Evolutionary conservation across 2,329 filamentous ascomycete genomes (phyloP).

Genomic region (Pseudonectria foliicola): DNA sequence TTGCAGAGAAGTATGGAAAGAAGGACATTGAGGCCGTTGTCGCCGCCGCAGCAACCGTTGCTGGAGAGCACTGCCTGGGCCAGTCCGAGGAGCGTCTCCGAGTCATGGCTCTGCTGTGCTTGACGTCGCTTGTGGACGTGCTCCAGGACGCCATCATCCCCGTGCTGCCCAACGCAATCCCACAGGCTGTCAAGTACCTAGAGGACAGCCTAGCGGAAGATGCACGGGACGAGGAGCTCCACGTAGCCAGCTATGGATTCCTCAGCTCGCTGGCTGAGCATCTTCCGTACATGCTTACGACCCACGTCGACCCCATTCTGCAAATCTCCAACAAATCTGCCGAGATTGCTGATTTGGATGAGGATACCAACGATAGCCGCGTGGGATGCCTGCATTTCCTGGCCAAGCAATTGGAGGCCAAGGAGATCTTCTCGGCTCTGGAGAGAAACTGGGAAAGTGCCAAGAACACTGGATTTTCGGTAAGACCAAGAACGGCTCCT

Average conservation of each 20-base stretch:
- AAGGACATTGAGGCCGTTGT: slow-evolving; percentile 74
- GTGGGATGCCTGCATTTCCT: slow-evolving; percentile 64
- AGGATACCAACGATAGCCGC: slow-evolving; percentile 58
- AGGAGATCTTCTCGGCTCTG: slow-evolving; percentile 66
- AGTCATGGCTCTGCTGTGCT: slow-evolving; percentile 78
- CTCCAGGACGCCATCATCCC: slow-evolving; percentile 80
- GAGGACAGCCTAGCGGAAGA: slow-evolving; percentile 50
- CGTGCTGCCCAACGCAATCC: slow-evolving; percentile 68
- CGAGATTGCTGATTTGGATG: slow-evolving; percentile 46
- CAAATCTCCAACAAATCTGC: slow-evolving; percentile 67
- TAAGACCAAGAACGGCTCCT: slow-evolving; percentile 33
- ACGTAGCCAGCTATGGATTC: slow-evolving; percentile 77
- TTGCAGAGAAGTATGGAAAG: slow-evolving; percentile 91
- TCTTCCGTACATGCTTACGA: slow-evolving; percentile 82
- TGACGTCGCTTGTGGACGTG: slow-evolving; percentile 84
- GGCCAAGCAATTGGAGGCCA: slow-evolving; percentile 70
- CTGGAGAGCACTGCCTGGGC: slow-evolving; percentile 68
- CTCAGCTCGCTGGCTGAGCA: slow-evolving; percentile 73
- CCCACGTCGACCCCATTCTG: slow-evolving; percentile 66
- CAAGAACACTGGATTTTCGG: slow-evolving; percentile 52
- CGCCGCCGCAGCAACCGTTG: slow-evolving; percentile 68
- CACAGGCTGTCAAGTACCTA: slow-evolving; percentile 65
- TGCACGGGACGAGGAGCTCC: slow-evolving; percentile 54
- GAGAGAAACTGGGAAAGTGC: slow-evolving; percentile 65
- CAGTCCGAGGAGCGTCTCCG: slow-evolving; percentile 65